These are phyloP conservation scores for Phanerodontia chrysosporium DNA, from an alignment of 768 basidiomycete genomes.

Conservation along the genomic window DNA sequence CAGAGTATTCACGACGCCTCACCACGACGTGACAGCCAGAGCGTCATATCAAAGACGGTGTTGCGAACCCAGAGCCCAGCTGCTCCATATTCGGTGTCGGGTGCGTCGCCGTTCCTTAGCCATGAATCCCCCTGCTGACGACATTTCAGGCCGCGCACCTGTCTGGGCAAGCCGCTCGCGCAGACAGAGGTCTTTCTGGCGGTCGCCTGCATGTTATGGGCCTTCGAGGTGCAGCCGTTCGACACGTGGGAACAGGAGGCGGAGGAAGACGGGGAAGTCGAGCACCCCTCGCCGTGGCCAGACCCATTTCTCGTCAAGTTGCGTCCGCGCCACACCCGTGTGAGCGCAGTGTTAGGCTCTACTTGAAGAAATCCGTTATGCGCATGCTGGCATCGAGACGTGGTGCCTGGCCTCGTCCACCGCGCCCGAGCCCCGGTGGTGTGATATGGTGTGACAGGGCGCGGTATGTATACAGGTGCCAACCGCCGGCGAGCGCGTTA, in stretches of 20 bases:
- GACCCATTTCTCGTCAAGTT: conserved; percentile 33
- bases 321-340: conserved; percentile 14
- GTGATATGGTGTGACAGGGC: too few relatives aligned
- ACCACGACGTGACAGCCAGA: conserved; percentile 33
- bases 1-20: neutral
- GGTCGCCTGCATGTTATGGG: conserved; percentile 37
- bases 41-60: conserved; percentile 36
- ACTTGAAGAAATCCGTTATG: too few relatives aligned
- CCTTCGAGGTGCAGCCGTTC: conserved; percentile 36
- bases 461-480: too few relatives aligned
- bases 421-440: too few relatives aligned
- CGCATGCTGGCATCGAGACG: too few relatives aligned
- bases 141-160: neutral
- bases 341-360: neutral
- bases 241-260: too few relatives aligned
- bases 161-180: neutral
- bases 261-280: too few relatives aligned
- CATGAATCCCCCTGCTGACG: too few relatives aligned
- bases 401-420: too few relatives aligned
- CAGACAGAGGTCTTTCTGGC: neutral
- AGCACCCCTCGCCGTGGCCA: too few relatives aligned
- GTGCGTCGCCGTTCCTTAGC: neutral
- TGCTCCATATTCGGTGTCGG: neutral
- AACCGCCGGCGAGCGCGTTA: neutral
- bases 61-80: conserved; percentile 27